phyloP scores from a whole-genome alignment of 192 early-diverging fungal genomes.

The Backusella tarrabulga region DNA sequence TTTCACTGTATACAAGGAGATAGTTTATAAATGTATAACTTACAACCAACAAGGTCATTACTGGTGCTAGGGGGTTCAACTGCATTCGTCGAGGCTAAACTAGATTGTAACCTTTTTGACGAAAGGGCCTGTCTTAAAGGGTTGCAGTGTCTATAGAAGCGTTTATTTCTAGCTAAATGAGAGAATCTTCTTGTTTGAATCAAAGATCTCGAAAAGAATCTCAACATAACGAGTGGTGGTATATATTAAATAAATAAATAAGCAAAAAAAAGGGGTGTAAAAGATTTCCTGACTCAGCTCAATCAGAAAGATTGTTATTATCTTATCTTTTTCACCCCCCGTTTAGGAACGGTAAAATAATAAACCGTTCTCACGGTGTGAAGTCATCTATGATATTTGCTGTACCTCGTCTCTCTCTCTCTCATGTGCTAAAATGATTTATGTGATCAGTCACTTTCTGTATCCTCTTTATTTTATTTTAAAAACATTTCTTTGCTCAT shows the following conservation, averaged over 20 bases:
- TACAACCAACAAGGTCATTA: background rate
- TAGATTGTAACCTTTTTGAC: background rate
- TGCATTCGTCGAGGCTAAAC: background rate
- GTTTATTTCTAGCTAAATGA: background rate
- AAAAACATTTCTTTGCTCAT: too few relatives aligned
- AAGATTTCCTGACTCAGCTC: background rate
- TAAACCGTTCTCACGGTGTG: background rate
- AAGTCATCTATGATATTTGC: background rate
- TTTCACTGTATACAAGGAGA: background rate
- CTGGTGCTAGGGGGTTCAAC: background rate
- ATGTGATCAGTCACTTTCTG: too few relatives aligned
- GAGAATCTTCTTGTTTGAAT: background rate
- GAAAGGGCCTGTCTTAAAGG: background rate
- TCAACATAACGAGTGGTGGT: background rate
- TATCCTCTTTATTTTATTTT: too few relatives aligned
- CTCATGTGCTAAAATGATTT: too few relatives aligned
- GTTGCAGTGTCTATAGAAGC: background rate
- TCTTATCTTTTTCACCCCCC: conserved; percentile 4
- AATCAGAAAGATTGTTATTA: background rate
- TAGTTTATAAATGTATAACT: background rate
- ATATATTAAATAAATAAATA: background rate
- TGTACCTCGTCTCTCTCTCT: too few relatives aligned
- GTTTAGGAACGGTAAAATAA: conserved; percentile 3
- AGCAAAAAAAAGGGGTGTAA: background rate
- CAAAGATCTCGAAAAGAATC: conserved; percentile 7